Evolutionary conservation across 164 flowering plant genomes (phyloP).

Genomic region (Vitis rotundifolia): DNA sequence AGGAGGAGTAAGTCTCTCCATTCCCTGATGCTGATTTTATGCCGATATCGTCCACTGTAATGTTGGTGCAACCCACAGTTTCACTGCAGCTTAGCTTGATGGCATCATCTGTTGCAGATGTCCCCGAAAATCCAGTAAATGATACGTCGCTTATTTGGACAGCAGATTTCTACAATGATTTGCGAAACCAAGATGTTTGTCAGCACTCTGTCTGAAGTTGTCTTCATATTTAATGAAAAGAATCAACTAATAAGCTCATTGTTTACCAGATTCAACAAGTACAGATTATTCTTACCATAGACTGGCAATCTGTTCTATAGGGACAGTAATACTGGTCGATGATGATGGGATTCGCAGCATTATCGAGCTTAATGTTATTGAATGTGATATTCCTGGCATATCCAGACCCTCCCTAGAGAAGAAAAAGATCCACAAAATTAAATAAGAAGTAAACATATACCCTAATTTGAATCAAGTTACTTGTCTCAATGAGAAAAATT

Average conservation of each 20-base stretch:
- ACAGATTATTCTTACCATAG: no score
- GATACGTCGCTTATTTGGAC: constrained; percentile 3
- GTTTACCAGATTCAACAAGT: no score
- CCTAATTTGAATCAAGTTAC: no score
- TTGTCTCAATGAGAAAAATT: no score
- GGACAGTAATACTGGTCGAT: constrained; percentile 42
- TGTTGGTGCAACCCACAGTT: background rate
- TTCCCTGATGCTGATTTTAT: background rate
- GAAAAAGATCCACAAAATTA: no score
- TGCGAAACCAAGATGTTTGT: no score
- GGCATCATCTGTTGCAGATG: background rate
- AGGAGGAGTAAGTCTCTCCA: background rate
- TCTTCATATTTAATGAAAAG: no score
- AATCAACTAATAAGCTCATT: no score
- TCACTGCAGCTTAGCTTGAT: background rate
- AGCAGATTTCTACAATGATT: background rate
- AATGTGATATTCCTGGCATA: constrained; percentile 36
- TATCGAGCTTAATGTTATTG: constrained; percentile 13
- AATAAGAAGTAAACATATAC: no score
- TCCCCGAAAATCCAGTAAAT: background rate
- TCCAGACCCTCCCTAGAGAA: constrained; percentile 39
- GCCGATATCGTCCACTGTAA: background rate
- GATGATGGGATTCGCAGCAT: constrained; percentile 34
- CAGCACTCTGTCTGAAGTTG: no score
- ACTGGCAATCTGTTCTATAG: no score